A percentile compares a stretch with the other conserved stretches of the same genome.
These are phyloP conservation scores for Excoecaria agallocha DNA, from an alignment of 345 rosid species.

Conservation along the genomic window DNA sequence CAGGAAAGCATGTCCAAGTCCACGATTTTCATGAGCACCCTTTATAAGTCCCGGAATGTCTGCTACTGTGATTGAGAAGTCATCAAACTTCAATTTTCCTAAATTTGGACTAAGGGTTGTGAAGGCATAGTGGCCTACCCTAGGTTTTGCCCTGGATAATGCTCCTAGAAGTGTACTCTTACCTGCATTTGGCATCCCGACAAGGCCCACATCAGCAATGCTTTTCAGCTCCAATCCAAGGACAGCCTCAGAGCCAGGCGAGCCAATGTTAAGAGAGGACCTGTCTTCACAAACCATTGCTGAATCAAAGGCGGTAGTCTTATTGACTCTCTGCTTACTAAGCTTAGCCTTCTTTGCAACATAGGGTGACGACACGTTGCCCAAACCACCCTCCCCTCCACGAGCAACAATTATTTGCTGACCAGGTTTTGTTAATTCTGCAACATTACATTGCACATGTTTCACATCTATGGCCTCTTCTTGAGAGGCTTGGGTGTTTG, in stretches of 20 bases:
- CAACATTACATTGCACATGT: constrained; percentile 50
- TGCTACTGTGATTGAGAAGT: constrained; percentile 84
- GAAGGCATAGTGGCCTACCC: constrained; percentile 82
- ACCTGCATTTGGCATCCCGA: constrained; percentile 95
- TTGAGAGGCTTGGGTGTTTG: constrained; percentile 16
- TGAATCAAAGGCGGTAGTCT: constrained; percentile 19
- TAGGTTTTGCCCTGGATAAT: constrained; percentile 74
- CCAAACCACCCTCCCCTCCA: constrained; percentile 90
- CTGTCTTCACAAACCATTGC: constrained; percentile 28
- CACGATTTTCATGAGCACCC: constrained; percentile 81
- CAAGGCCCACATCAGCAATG: constrained; percentile 96
- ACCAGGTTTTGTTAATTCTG: constrained; percentile 67
- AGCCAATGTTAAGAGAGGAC: constrained; percentile 46
- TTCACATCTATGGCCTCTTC: constrained; percentile 25
- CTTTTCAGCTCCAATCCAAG: constrained; percentile 79
- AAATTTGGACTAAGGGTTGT: constrained; percentile 85
- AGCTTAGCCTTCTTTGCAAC: constrained; percentile 38
- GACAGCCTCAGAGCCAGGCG: constrained; percentile 60
- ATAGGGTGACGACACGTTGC: constrained; percentile 49
- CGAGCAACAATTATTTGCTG: constrained; percentile 63
- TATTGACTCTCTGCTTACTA: neutral
- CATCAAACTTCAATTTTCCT: constrained; percentile 72
- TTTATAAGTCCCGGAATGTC: constrained; percentile 93
- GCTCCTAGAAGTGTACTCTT: constrained; percentile 96
- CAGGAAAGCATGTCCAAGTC: constrained; percentile 86